Percentiles rank a stretch among this genome's conserved stretches.
Conservation (phyloP, 768 basidiomycete species). For the Amanita polypyramis region DNA sequence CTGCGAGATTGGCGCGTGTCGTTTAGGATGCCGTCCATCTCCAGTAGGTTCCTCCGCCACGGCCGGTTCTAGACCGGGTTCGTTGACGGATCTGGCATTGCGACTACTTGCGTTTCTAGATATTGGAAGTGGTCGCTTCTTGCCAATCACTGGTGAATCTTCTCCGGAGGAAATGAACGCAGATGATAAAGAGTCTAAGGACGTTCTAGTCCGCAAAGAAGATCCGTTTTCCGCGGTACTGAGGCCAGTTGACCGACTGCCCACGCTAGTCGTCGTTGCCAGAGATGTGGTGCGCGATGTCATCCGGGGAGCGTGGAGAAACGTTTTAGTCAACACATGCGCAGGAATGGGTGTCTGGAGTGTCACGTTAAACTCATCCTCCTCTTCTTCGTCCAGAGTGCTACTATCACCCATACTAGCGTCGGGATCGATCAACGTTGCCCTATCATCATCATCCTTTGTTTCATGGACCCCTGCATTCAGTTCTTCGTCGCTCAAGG, state of each 20-base stretch:
- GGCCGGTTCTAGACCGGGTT: neutral
- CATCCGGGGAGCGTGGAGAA: neutral
- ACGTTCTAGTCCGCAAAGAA: constrained; percentile 26
- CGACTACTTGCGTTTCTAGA: constrained; percentile 11
- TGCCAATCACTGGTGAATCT: constrained; percentile 28
- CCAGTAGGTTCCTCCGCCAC: neutral
- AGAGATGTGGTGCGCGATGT: constrained; percentile 2
- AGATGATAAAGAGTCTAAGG: constrained; percentile 30
- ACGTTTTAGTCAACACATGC: neutral
- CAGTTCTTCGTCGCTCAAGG: constrained; percentile 47
- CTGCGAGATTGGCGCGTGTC: constrained; percentile 2
- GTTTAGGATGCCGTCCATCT: neutral
- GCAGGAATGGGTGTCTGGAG: constrained; percentile 47
- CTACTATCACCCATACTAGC: constrained; percentile 20
- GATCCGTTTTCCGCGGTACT: constrained; percentile 28
- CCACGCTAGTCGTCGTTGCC: constrained; percentile 6
- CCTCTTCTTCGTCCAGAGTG: constrained; percentile 29
- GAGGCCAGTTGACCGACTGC: constrained; percentile 24
- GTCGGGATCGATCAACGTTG: constrained; percentile 21
- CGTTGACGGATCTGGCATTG: constrained; percentile 4
- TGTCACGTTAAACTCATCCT: constrained; percentile 58
- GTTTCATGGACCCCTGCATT: constrained; percentile 28
- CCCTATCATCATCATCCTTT: constrained; percentile 17
- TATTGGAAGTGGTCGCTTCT: constrained; percentile 28
- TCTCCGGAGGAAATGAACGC: constrained; percentile 20